Conservation (phyloP, 176 grass and related monocot species). For the Rhynchospora tenuis region DNA sequence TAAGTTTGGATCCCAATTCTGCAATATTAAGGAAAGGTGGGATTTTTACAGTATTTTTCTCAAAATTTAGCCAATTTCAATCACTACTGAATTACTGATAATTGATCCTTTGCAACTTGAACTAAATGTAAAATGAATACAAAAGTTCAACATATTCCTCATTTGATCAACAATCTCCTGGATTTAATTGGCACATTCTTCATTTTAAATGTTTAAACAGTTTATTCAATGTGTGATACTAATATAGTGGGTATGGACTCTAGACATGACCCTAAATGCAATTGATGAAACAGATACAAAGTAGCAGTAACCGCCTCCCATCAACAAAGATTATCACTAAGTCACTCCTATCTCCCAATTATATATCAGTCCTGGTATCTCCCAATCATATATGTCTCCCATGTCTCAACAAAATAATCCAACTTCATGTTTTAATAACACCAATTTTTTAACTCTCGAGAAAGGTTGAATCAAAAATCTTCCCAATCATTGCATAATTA, state of each 20-base stretch:
- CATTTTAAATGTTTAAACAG: background rate
- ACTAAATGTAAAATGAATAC: background rate
- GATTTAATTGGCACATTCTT: background rate
- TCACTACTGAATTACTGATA: background rate
- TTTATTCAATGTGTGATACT: background rate
- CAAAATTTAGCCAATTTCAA: background rate
- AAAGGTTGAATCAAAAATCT: background rate
- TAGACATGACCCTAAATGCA: conserved; percentile 1
- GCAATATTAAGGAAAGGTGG: background rate
- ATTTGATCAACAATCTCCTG: background rate
- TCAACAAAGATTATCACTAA: background rate
- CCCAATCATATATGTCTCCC: background rate
- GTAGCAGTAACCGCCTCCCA: background rate
- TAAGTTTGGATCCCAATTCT: background rate
- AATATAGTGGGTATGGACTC: conserved; percentile 12
- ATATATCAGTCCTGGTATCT: background rate
- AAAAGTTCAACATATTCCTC: background rate
- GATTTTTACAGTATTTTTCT: background rate
- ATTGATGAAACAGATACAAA: background rate
- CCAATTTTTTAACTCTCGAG: background rate
- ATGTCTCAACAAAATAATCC: background rate
- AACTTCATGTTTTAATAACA: background rate
- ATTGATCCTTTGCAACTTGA: background rate
- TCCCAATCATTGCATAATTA: background rate
- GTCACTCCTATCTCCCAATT: background rate